Percentiles rank a stretch among this genome's conserved stretches.
Evolutionary conservation across 2,329 filamentous ascomycete species (phyloP).

Genomic region (Ambrosiella cleistominuta): DNA sequence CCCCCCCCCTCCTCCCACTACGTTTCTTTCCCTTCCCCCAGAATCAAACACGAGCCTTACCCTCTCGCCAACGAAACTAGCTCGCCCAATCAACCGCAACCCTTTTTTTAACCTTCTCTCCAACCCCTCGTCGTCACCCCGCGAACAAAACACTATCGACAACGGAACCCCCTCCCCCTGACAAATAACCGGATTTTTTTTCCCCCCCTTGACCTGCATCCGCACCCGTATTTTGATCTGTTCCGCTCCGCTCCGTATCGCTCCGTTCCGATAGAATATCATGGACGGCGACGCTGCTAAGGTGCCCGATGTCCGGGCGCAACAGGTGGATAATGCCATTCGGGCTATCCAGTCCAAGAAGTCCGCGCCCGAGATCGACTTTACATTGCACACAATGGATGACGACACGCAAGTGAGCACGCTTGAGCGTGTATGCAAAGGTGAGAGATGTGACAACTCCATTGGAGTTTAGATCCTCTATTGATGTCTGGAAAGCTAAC

Average conservation of each 20-base stretch:
- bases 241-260: neutral
- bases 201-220: neutral
- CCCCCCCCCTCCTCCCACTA: no score
- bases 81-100: no score
- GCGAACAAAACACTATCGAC: no score
- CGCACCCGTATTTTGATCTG: neutral
- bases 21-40: no score
- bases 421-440: constrained; percentile 92
- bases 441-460: constrained; percentile 30
- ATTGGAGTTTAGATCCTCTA: no score
- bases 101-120: no score
- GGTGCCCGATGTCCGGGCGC: constrained; percentile 31
- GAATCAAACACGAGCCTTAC: no score
- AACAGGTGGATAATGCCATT: constrained; percentile 72
- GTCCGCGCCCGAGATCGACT: constrained; percentile 93
- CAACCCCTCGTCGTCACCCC: no score
- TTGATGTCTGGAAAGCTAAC: no score
- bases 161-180: no score
- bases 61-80: no score
- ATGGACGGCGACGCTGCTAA: constrained; percentile 32
- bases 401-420: constrained; percentile 93
- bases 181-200: no score
- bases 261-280: neutral
- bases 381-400: constrained; percentile 96
- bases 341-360: constrained; percentile 89